phyloP scores from a whole-genome alignment of 2,329 filamentous ascomycete species.

The Arthrinium phaeospermum region DNA sequence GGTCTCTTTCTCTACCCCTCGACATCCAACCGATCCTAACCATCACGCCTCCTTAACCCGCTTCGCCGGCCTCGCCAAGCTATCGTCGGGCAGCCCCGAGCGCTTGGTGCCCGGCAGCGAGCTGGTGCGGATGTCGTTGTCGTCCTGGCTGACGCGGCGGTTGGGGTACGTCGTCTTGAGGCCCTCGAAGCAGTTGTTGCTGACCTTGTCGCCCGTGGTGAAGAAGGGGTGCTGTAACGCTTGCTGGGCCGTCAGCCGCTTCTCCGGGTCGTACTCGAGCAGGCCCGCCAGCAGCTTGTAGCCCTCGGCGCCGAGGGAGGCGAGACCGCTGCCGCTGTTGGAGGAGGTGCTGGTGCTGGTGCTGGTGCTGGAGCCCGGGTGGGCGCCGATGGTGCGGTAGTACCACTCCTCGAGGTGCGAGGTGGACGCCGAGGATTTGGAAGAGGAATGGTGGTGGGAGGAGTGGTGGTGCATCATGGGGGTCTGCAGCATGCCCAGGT shows the following conservation, averaged over 20 bases:
- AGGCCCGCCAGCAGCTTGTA: constrained; percentile 81
- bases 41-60: constrained; percentile 61
- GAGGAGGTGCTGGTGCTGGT: background rate
- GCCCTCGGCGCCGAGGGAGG: constrained; percentile 75
- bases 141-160: constrained; percentile 88
- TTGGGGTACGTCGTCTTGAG: constrained; percentile 88
- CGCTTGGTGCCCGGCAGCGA: constrained; percentile 91
- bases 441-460: constrained; percentile 60
- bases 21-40: too few relatives aligned
- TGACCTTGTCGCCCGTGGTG: constrained; percentile 72
- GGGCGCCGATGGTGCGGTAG: constrained; percentile 36
- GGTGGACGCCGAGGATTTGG: constrained; percentile 67
- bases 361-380: background rate
- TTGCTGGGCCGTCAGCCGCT: constrained; percentile 83
- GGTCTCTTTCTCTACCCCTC: too few relatives aligned
- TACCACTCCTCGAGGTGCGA: constrained; percentile 47
- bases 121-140: constrained; percentile 92
- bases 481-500: constrained; percentile 65
- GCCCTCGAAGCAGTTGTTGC: constrained; percentile 88
- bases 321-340: constrained; percentile 44
- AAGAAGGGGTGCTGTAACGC: constrained; percentile 95
- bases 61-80: constrained; percentile 64
- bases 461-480: constrained; percentile 54
- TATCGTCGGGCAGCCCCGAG: constrained; percentile 83
- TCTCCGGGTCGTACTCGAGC: constrained; percentile 91